Evolutionary conservation across 1,139 yeast species (phyloP), one percentile per base, ranked within the genome.

Genomic region (Kurtzmaniella quercitrusa): DNA sequence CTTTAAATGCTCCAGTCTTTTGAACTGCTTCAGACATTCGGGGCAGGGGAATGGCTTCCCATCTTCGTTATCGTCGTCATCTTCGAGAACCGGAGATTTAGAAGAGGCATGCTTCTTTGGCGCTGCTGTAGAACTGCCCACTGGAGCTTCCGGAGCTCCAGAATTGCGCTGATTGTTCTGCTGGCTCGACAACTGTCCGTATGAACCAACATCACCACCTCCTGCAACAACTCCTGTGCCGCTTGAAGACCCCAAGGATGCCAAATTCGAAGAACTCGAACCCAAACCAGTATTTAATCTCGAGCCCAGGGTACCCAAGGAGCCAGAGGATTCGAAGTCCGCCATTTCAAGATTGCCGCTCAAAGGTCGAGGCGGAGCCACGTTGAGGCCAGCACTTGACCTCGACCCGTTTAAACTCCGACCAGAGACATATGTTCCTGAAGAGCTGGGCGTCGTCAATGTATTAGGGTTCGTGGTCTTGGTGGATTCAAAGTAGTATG

Each of bases 1-100:
- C 55, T 73, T 73, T 51, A 74, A 60, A 56, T 74, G 79, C 53
- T 74, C 79, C 33, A 72, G 68, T 42, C 79, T 57, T 53, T 73
- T 72, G 56, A 73, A 73, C 48, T 68, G 73, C 53, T 73, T 74
- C 37, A 60, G 64, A 54, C 79, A 74, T 43, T 70, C 68, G 3
- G 68, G 65, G 53, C 79, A 74, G 17, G 74, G 73, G 54, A 73
- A 74, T 7, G 74, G 63, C 45, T 62, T 62, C n/a, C 61, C 64
- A 23, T 54, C 60, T 46, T 56, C 65, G 12, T 56, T 58, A 11
- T 48, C 46, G 18, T 48, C 46, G 14, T 44, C 42, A 17, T 34
- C 43, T 27, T 41, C 41, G 2, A 36, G 15, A 7, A 19, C 36
- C 34, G 41, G 16, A 31, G 44, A 34, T 27, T 23, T 18, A 5